These are phyloP conservation scores for Gremmenia infestans DNA, from an alignment of 2,329 filamentous ascomycete species.

Conservation along the genomic window DNA sequence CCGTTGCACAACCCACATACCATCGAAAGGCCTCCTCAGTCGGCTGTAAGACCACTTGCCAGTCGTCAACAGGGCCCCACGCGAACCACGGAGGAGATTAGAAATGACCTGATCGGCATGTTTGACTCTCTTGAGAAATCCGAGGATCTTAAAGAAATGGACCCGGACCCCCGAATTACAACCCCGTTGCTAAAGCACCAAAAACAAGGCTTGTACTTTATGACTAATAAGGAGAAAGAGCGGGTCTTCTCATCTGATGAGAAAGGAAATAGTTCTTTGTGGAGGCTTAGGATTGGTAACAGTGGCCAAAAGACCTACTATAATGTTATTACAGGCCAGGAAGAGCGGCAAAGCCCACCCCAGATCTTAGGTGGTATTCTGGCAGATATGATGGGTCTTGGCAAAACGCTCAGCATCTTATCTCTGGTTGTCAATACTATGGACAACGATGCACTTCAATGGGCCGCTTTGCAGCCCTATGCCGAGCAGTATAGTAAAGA, in stretches of 20 bases:
- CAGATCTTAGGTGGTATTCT: slow-evolving; percentile 70
- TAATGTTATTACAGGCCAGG: slow-evolving; percentile 79
- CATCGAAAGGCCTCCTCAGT: slow-evolving; percentile 23
- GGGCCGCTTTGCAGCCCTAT: slow-evolving; percentile 49
- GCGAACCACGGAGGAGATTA: slow-evolving; percentile 80
- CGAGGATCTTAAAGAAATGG: slow-evolving; percentile 70
- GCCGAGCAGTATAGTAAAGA: slow-evolving; percentile 25
- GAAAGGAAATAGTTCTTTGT: slow-evolving; percentile 66
- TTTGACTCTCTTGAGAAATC: slow-evolving; percentile 78
- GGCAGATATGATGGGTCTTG: slow-evolving; percentile 86
- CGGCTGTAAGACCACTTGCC: slow-evolving; percentile 29
- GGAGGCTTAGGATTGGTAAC: slow-evolving; percentile 57
- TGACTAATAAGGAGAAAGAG: slow-evolving; percentile 71
- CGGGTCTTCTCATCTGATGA: slow-evolving; percentile 54
- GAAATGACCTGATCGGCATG: slow-evolving; percentile 76
- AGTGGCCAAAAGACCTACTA: slow-evolving; percentile 61
- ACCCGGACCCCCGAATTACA: slow-evolving; percentile 56
- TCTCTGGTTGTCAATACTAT: slow-evolving; percentile 68
- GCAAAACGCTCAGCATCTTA: slow-evolving; percentile 80
- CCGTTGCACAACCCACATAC: slow-evolving; percentile 73
- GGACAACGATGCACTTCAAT: slow-evolving; percentile 52
- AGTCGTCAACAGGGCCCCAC: slow-evolving; percentile 31
- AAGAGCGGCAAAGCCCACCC: slow-evolving; percentile 53
- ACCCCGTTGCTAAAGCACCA: slow-evolving; percentile 78
- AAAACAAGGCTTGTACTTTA: slow-evolving; percentile 84